phyloP scores from a whole-genome alignment of 371 early-diverging fungal species.

The Mortierella sp. region DNA sequence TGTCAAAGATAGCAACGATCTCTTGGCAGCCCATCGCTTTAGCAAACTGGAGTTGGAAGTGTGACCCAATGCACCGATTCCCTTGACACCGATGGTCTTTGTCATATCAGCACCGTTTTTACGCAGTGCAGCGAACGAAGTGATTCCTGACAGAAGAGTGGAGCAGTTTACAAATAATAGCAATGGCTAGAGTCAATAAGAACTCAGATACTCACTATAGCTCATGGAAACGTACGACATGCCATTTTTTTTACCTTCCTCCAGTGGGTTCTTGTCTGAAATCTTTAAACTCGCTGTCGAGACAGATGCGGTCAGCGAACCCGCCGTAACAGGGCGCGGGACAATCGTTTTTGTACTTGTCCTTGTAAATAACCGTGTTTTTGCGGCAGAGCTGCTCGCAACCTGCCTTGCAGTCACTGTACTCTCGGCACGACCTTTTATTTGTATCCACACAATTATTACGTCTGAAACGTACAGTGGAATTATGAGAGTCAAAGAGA shows the following conservation, averaged over 20 bases:
- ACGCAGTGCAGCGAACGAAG: constrained; percentile 64
- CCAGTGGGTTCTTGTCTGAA: constrained; percentile 47
- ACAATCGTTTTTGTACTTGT: constrained; percentile 21
- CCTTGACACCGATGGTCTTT: constrained; percentile 68
- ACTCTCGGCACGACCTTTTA: too few species aligned
- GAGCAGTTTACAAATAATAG: constrained; percentile 52
- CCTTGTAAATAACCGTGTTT: constrained; percentile 40
- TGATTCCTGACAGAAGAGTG: constrained; percentile 71
- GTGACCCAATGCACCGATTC: constrained; percentile 77
- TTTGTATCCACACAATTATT: too few species aligned
- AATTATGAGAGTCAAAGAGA: too few species aligned
- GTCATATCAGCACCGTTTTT: constrained; percentile 57
- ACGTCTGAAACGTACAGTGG: too few species aligned
- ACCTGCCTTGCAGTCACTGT: constrained; percentile 14
- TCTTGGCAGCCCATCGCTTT: constrained; percentile 34
- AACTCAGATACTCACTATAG: too few species aligned
- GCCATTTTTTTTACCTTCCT: constrained; percentile 49
- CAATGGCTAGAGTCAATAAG: too few species aligned
- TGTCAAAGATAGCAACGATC: constrained; percentile 6
- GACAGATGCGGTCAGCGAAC: constrained; percentile 54
- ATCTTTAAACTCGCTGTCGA: constrained; percentile 41
- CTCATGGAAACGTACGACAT: too few species aligned
- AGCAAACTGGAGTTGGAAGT: constrained; percentile 73
- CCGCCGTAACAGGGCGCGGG: constrained; percentile 50
- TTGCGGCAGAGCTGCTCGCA: constrained; percentile 15